Evolutionary conservation across 176 grass and related monocot genomes (phyloP), one percentile per base, ranked within the genome.

Genomic region (Lolium perenne): DNA sequence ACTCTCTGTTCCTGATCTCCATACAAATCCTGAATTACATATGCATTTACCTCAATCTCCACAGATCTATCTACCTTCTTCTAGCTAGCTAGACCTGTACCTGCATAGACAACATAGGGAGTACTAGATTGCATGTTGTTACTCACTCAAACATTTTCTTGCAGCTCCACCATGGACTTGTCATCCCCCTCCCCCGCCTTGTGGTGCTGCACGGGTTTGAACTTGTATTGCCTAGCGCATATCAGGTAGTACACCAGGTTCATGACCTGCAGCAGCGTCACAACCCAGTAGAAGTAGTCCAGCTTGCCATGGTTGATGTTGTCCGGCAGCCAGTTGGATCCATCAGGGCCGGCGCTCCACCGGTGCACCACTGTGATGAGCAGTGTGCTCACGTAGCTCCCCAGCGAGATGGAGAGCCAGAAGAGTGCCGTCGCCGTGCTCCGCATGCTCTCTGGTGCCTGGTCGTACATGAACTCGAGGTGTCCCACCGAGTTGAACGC

Each of bases 381-480:
- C 83, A 86, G 18, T n/a, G 90, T 92, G 86, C 95, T 97, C 1
- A 77, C 78, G 77, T 97, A 97, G 84, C 86, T 94, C 20, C 95
- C 95, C 65, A 90, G 78, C 46, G 95, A 92, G 67, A 97, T 97
- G 84, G 92, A 85, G 49, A 91, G 79, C 92, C 92, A 97, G 86
- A 89, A 97, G 6, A 97, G 82, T 40, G 92, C 95, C 13, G 84
- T 88, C 0, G 95, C 69, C 16, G 81, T 94, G 88, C 95, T 97
- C 23, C 90, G 86, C 95, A 97, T 94, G 88, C 95, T 97, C 92
- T 97, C 95, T 1, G 90, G 92, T 57, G 92, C 84, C 85, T 94
- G 95, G 88, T 97, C 92, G 41, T 97, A 91, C 85, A 97, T 88
- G 85, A 97, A 97, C 92, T 97, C 95, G 23, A 97, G 92, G 85